Percentiles rank a stretch among this genome's conserved stretches.
Evolutionary conservation across 2,329 filamentous ascomycete species (phyloP).

Genomic region (Zalaria obscura): DNA sequence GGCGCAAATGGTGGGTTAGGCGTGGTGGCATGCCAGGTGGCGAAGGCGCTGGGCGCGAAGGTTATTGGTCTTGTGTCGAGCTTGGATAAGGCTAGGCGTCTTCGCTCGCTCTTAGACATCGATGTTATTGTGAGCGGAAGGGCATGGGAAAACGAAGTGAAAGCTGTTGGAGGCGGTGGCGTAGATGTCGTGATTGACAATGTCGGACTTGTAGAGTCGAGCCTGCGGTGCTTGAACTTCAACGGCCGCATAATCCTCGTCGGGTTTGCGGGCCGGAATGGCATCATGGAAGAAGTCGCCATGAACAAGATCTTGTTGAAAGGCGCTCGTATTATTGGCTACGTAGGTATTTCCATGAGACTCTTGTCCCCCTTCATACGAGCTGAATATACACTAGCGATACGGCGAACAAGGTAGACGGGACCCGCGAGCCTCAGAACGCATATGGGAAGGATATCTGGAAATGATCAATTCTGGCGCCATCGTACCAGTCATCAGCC

Average conservation of each 20-base stretch:
- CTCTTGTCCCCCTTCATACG: neutral
- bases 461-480: slow-evolving; percentile 31
- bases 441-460: slow-evolving; percentile 38
- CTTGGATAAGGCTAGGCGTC: slow-evolving; percentile 25
- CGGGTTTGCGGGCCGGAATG: slow-evolving; percentile 42
- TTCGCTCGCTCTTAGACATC: slow-evolving; percentile 15
- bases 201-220: slow-evolving; percentile 41
- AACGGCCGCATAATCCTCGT: slow-evolving; percentile 41
- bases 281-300: slow-evolving; percentile 38
- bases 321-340: slow-evolving; percentile 38
- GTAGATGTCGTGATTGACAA: slow-evolving; percentile 46
- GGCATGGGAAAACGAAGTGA: slow-evolving; percentile 39
- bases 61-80: slow-evolving; percentile 41
- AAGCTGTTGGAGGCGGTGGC: slow-evolving; percentile 29
- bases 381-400: slow-evolving; percentile 14
- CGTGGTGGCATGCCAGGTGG: slow-evolving; percentile 42
- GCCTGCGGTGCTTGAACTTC: slow-evolving; percentile 39
- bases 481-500: slow-evolving; percentile 38
- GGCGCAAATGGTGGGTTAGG: slow-evolving; percentile 43
- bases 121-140: slow-evolving; percentile 18
- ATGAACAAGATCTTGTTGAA: slow-evolving; percentile 43
- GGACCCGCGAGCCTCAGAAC: slow-evolving; percentile 30
- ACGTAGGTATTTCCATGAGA: slow-evolving; percentile 19
- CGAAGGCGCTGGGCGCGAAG: slow-evolving; percentile 35
- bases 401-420: slow-evolving; percentile 42